Evolutionary conservation across 129 eudicot species (phyloP).

Genomic region (Flaveria sonorensis): DNA sequence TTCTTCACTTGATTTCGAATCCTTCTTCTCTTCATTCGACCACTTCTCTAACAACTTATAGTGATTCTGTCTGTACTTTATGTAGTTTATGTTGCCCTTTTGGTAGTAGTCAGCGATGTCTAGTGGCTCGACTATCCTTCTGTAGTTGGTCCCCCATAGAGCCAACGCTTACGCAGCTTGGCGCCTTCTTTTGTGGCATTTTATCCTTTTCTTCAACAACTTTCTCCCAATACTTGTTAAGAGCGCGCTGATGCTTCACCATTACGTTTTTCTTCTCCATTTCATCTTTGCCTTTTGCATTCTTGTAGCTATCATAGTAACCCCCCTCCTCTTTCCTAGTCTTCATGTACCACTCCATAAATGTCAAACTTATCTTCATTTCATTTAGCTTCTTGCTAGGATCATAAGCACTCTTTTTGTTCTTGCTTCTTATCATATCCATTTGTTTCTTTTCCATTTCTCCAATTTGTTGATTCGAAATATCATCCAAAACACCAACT

Average conservation of each 20-base stretch:
- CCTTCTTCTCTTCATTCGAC: conserved; percentile 32
- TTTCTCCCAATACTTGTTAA: conserved; percentile 42
- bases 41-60: conserved; percentile 45
- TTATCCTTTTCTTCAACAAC: conserved; percentile 32
- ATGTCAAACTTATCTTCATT: conserved; percentile 39
- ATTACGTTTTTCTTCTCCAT: conserved; percentile 10
- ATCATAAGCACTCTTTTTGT: background rate
- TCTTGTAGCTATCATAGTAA: conserved; percentile 39
- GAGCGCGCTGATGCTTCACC: conserved; percentile 7
- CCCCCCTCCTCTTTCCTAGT: conserved; percentile 11
- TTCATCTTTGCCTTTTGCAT: conserved; percentile 9
- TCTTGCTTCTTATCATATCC: background rate
- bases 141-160: conserved; percentile 49
- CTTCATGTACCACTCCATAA: conserved; percentile 56
- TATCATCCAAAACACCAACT: conserved; percentile 15
- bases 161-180: conserved; percentile 32
- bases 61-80: conserved; percentile 34
- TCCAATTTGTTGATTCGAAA: conserved; percentile 20
- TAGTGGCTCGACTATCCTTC: conserved; percentile 55
- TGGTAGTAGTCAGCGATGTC: conserved; percentile 51
- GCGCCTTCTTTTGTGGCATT: conserved; percentile 49
- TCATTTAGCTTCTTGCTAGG: conserved; percentile 40
- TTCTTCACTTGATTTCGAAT: background rate
- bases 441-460: conserved; percentile 8
- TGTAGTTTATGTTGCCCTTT: conserved; percentile 36